phyloP scores from a whole-genome alignment of 305 asterid species.

The Ruellia speciosa region DNA sequence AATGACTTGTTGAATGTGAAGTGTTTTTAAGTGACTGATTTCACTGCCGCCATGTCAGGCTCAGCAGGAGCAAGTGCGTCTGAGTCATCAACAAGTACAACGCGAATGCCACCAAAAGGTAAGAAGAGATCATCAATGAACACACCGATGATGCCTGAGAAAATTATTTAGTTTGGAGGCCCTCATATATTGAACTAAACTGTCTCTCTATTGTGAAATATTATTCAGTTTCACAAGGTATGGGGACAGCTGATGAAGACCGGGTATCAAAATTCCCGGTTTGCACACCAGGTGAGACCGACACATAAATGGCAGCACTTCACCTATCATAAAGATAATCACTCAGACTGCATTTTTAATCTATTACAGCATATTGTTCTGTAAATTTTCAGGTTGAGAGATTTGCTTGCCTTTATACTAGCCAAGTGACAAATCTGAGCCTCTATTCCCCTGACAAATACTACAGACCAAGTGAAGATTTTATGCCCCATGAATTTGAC shows the following conservation, averaged over 20 bases:
- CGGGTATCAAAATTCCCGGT: slow-evolving; percentile 95
- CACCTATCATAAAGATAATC: not conserved
- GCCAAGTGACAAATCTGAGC: slow-evolving; percentile 79
- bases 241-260: slow-evolving; percentile 99
- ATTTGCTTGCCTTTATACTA: slow-evolving; percentile 89
- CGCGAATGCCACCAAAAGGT: slow-evolving; percentile 75
- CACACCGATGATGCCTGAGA: not conserved
- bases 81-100: slow-evolving; percentile 63
- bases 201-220: slow-evolving; percentile 10
- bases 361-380: not conserved
- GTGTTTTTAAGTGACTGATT: not conserved
- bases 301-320: not conserved
- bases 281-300: slow-evolving; percentile 81
- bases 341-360: too few species aligned
- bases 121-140: slow-evolving; percentile 20
- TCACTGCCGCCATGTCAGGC: slow-evolving; percentile 34
- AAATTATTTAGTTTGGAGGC: not conserved
- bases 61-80: slow-evolving; percentile 53
- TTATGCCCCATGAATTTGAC: slow-evolving; percentile 92
- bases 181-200: not conserved
- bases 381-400: slow-evolving; percentile 65
- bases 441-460: slow-evolving; percentile 83
- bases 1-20: not conserved
- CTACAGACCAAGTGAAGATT: slow-evolving; percentile 88
- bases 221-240: slow-evolving; percentile 76